These are phyloP conservation scores for Heteromeles arbutifolia DNA, from an alignment of 306 rosid genomes.

Conservation along the genomic window DNA sequence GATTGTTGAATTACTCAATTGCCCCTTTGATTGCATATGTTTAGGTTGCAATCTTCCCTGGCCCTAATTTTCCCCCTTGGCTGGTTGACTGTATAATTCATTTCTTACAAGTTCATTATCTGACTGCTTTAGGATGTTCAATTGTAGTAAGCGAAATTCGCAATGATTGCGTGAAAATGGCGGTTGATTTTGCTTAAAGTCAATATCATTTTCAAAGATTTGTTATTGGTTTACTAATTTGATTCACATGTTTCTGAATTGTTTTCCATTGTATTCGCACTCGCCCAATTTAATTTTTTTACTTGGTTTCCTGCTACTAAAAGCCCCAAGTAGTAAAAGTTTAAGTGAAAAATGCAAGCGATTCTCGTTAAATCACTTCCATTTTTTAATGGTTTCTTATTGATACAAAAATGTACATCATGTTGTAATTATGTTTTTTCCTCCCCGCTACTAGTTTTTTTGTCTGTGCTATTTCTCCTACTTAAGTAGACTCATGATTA, in stretches of 20 bases:
- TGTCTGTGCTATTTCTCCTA: not conserved
- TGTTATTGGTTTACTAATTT: not conserved
- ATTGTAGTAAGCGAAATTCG: not conserved
- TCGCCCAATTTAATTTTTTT: not conserved
- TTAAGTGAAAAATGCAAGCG: not conserved
- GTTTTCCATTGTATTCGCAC: not conserved
- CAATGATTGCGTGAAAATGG: not conserved
- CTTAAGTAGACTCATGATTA: not conserved
- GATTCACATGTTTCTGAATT: not conserved
- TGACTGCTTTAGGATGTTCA: not conserved
- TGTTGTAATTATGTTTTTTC: not conserved
- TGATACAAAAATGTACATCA: not conserved
- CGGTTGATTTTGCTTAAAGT: not conserved
- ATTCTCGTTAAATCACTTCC: not conserved
- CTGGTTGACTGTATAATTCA: not conserved
- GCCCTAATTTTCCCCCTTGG: not conserved
- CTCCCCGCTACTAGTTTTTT: not conserved
- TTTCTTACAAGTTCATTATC: not conserved
- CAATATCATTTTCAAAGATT: not conserved
- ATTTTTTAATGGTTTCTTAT: not conserved
- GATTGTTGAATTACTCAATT: constrained; percentile 12
- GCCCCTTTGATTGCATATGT: not conserved
- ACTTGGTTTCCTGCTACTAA: not conserved
- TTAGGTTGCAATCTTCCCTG: constrained; percentile 7
- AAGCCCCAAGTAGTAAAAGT: not conserved